phyloP scores from a whole-genome alignment of 106 monocot genomes.

The Allium sativum region DNA sequence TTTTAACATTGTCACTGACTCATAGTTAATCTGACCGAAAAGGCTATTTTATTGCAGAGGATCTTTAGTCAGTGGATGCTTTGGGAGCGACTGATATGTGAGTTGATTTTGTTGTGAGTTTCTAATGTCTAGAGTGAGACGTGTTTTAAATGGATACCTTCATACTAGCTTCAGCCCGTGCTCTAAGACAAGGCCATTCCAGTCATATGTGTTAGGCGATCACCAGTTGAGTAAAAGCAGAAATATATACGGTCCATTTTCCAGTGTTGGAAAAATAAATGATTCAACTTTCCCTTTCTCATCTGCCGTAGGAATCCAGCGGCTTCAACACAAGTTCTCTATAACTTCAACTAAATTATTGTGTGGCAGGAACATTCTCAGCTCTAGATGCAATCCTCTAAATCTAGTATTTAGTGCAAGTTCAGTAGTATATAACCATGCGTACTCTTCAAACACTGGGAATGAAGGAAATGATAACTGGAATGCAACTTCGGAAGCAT shows the following conservation, averaged over 20 bases:
- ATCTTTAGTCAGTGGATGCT: neutral
- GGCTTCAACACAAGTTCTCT: constrained; percentile 6
- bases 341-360: constrained; percentile 5
- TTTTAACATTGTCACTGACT: too few relatives aligned
- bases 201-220: constrained; percentile 6
- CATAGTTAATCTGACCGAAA: too few relatives aligned
- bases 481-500: constrained; percentile 18
- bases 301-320: constrained; percentile 5
- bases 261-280: constrained; percentile 5
- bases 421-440: constrained; percentile 9
- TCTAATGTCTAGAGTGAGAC: constrained; percentile 20
- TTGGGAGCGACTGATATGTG: constrained; percentile 2
- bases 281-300: constrained; percentile 8
- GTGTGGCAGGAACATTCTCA: constrained; percentile 8
- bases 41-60: too few relatives aligned
- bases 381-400: constrained; percentile 10
- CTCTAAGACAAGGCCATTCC: constrained; percentile 10
- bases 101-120: constrained; percentile 1
- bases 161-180: constrained; percentile 5
- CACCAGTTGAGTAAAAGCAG: constrained; percentile 13
- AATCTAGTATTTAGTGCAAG: constrained; percentile 9
- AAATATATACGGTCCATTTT: neutral
- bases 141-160: constrained; percentile 9
- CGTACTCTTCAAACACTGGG: constrained; percentile 43
- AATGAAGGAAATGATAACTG: constrained; percentile 17